Conservation (phyloP, 1,284 basidiomycete species). For the Inonotus obliquus region DNA sequence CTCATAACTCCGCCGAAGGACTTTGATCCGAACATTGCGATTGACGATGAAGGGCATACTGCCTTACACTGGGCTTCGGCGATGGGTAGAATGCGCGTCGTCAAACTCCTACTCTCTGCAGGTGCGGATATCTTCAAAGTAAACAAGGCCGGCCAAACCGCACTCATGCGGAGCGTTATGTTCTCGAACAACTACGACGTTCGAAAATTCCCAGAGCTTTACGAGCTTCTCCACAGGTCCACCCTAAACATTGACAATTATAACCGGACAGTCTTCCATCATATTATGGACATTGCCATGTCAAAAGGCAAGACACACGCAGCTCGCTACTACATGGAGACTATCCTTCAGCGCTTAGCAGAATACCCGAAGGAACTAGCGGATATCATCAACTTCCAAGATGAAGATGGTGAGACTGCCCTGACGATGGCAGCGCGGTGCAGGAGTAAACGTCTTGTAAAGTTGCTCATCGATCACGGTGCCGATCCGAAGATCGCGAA, state of each 20-base stretch:
- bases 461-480: slow-evolving; percentile 93
- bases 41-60: slow-evolving; percentile 98
- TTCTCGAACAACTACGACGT: slow-evolving; percentile 99
- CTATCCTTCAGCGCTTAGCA: slow-evolving; percentile 82
- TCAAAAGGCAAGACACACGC: slow-evolving; percentile 97
- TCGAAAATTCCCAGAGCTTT: slow-evolving; percentile 97
- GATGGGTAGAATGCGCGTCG: slow-evolving; percentile 96
- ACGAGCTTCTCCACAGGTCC: slow-evolving; percentile 93
- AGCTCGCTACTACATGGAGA: slow-evolving; percentile 99
- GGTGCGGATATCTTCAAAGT: slow-evolving; percentile 97
- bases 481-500: slow-evolving; percentile 96
- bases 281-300: slow-evolving; percentile 98
- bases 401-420: slow-evolving; percentile 98
- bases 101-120: slow-evolving; percentile 90
- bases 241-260: slow-evolving; percentile 99
- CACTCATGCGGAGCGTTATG: slow-evolving; percentile 99
- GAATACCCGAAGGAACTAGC: slow-evolving; percentile 96
- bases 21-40: slow-evolving; percentile 95
- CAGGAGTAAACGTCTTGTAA: slow-evolving; percentile 94
- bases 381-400: slow-evolving; percentile 99
- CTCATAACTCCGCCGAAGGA: slow-evolving; percentile 88
- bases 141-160: slow-evolving; percentile 95
- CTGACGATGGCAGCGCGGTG: slow-evolving; percentile 96
- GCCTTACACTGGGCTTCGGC: slow-evolving; percentile 99
- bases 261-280: slow-evolving; percentile 98